Conservation (phyloP, 768 basidiomycete genomes). For the Kwoniella sp. region DNA sequence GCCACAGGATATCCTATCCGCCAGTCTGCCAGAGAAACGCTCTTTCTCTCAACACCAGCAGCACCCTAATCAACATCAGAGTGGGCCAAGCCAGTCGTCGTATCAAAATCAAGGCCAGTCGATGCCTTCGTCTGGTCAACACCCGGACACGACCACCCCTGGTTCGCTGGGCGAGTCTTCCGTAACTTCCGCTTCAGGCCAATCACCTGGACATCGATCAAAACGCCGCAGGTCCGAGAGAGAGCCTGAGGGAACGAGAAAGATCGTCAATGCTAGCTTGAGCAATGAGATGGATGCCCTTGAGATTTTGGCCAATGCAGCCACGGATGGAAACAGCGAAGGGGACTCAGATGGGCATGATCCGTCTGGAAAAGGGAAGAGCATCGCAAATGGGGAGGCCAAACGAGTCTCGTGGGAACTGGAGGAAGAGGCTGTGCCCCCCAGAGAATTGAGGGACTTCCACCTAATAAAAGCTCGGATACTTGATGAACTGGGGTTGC, state of each 20-base stretch:
- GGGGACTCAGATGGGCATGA: constrained; percentile 2
- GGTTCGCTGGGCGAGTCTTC: constrained; percentile 25
- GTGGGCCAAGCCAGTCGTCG: constrained; percentile 1
- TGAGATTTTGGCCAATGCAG: constrained; percentile 52
- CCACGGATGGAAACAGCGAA: constrained; percentile 33
- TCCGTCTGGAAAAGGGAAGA: not conserved
- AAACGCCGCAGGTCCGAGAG: constrained; percentile 11
- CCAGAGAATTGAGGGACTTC: constrained; percentile 27
- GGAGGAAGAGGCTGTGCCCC: constrained; percentile 17
- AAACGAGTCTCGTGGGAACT: constrained; percentile 23
- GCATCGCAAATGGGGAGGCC: not conserved
- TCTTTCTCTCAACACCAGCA: not conserved
- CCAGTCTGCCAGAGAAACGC: not conserved
- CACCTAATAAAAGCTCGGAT: constrained; percentile 41
- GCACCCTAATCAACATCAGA: not conserved
- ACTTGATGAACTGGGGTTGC: constrained; percentile 31
- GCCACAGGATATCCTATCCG: not conserved
- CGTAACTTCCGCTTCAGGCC: constrained; percentile 25
- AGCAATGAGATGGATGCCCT: constrained; percentile 53
- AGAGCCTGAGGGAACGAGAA: constrained; percentile 38
- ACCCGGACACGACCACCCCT: constrained; percentile 19
- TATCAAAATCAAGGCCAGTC: not conserved
- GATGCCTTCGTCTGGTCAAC: not conserved
- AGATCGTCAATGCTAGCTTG: constrained; percentile 49
- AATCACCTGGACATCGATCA: constrained; percentile 28